These are phyloP conservation scores for Zygoascus ofunaensis DNA, from an alignment of 805 yeast species.

Conservation along the genomic window DNA sequence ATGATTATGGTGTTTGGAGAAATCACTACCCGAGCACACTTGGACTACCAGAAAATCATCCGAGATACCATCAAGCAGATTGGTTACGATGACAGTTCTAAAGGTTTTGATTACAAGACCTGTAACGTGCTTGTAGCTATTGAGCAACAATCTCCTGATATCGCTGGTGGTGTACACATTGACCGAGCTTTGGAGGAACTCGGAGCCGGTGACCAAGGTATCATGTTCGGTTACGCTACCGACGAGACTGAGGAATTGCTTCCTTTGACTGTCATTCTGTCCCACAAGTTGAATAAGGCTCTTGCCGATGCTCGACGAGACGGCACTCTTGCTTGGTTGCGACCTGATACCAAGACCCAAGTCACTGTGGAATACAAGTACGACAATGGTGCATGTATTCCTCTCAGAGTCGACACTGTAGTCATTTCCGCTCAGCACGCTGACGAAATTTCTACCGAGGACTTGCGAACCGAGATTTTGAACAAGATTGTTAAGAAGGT, in stretches of 20 bases:
- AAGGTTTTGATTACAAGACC: conserved; percentile 98
- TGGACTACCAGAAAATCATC: conserved; percentile 95
- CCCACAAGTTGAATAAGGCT: conserved; percentile 94
- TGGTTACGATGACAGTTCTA: conserved; percentile 91
- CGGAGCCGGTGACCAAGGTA: conserved; percentile 99
- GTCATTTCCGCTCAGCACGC: conserved; percentile 98
- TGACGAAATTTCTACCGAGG: conserved; percentile 89
- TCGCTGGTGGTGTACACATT: conserved; percentile 98
- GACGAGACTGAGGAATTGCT: conserved; percentile 97
- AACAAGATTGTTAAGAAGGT: conserved; percentile 84
- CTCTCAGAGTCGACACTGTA: conserved; percentile 93
- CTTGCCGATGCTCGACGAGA: conserved; percentile 96
- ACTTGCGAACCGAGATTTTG: conserved; percentile 68
- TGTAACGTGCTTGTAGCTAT: conserved; percentile 98
- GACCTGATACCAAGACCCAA: conserved; percentile 99
- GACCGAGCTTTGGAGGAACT: conserved; percentile 90
- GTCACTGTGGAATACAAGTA: conserved; percentile 94
- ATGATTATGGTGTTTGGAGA: conserved; percentile 99
- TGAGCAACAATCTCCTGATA: conserved; percentile 98
- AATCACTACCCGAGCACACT: conserved; percentile 90
- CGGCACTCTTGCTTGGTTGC: conserved; percentile 90
- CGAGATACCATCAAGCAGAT: conserved; percentile 98
- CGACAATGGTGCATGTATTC: conserved; percentile 92
- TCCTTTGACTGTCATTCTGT: conserved; percentile 87
- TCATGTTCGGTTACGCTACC: conserved; percentile 99